Evolutionary conservation across 139 green algal species (phyloP), one percentile per base, ranked within the genome.

Genomic region (Astrephomene gubernaculifera): DNA sequence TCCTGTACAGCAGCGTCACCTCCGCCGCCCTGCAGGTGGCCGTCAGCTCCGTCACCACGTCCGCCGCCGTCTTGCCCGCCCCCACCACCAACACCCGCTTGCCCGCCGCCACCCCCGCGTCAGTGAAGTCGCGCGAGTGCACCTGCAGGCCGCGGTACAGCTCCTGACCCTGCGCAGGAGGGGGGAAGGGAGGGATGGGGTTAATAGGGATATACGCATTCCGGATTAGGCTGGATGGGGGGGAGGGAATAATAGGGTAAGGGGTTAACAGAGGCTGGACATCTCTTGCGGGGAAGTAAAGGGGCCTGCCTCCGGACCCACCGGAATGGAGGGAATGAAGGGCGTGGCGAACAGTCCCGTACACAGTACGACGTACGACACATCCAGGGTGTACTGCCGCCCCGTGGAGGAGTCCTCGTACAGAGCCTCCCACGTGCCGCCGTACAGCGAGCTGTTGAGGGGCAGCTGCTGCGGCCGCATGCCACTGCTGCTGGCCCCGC

Each of bases 71-170:
- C 79, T 86, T 86, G 64, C 79, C 79, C 27, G 45, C 79, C 3
- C 79, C 79, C 43, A 84, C 79, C 65, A 86, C 79, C 25, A 86
- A 49, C 79, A 86, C 79, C 4, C 49, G 24, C 79, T 86, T 86
- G 79, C 79, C 79, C 8, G 35, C 45, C 22, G 64, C 79, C 35
- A 86, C 79, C 2, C 4, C 27, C 1, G 79, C 79, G 33, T 86
- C 79, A 0, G 79, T 86, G 64, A 86, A 86, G 65, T 86, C 49
- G 31, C 71, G 45, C 10, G 36, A 39, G 49, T 86, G 79, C 41
- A 86, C 79, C 64, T 86, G 79, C 45, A 86, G 49, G 38, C 64
- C 79, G 19, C 45, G 79, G 45, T 79, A 86, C 79, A 78, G 79
- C 65, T 86, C 65, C 79, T 86, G 79, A 27, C 65, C 65, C 79